Evolutionary conservation across 2,329 filamentous ascomycete genomes (phyloP).

Genomic region (Aspergillus luchuensis): DNA sequence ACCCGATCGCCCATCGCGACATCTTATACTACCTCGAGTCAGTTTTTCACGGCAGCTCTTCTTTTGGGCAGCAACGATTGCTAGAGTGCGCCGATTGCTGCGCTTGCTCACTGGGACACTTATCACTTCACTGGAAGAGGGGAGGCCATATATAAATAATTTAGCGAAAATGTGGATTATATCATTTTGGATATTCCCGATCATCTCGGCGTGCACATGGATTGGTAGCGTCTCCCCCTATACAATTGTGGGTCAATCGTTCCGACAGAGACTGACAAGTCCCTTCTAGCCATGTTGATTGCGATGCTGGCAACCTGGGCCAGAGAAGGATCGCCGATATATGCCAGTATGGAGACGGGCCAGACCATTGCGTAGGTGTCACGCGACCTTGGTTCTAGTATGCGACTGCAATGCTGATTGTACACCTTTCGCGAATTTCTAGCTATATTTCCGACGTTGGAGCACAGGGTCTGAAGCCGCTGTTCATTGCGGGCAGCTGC

Average conservation of each 20-base stretch:
- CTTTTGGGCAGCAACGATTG: neutral
- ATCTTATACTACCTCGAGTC: neutral
- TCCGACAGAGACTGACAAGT: neutral
- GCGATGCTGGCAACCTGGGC: slow-evolving; percentile 63
- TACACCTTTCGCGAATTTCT: neutral
- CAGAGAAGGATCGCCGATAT: slow-evolving; percentile 54
- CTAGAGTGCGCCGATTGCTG: neutral
- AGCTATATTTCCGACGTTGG: slow-evolving; percentile 59
- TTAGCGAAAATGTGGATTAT: slow-evolving; percentile 44
- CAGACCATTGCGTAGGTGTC: slow-evolving; percentile 58
- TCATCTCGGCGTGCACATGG: slow-evolving; percentile 61
- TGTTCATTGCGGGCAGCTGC: slow-evolving; percentile 63
- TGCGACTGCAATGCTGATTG: neutral
- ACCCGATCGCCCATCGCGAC: neutral
- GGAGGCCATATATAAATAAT: neutral
- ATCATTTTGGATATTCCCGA: slow-evolving; percentile 58
- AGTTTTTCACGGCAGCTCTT: neutral
- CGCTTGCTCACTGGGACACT: neutral
- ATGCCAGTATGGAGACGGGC: slow-evolving; percentile 52
- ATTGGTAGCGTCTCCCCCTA: slow-evolving; percentile 42
- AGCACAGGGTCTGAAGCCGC: slow-evolving; percentile 59
- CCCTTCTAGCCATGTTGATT: slow-evolving; percentile 56
- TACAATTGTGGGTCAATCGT: neutral
- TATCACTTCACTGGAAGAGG: neutral
- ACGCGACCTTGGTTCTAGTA: neutral